phyloP scores from a whole-genome alignment of 805 yeast species.

The Metschnikowia lachancei region DNA sequence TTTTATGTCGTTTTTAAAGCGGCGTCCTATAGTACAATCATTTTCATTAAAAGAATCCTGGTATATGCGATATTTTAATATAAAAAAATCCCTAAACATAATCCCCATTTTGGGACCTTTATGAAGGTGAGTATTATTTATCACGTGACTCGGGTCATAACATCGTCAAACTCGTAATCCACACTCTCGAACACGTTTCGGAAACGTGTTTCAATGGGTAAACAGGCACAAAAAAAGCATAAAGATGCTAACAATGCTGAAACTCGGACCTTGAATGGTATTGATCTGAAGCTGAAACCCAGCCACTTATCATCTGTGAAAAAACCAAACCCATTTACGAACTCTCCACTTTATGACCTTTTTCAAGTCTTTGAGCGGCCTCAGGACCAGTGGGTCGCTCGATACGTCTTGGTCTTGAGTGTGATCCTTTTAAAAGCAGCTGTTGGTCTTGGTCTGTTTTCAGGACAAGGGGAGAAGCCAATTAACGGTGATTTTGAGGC shows the following conservation, averaged over 20 bases:
- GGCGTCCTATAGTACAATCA: too few relatives aligned
- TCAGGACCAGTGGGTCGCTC: slow-evolving; percentile 86
- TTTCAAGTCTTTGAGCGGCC: slow-evolving; percentile 76
- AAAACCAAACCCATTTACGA: slow-evolving; percentile 9
- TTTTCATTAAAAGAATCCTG: too few relatives aligned
- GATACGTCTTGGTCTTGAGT: slow-evolving; percentile 69
- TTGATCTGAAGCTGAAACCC: neutral
- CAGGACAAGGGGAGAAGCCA: slow-evolving; percentile 72
- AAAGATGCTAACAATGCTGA: neutral
- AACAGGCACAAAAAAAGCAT: neutral
- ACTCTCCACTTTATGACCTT: slow-evolving; percentile 66
- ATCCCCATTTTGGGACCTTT: neutral
- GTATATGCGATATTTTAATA: too few relatives aligned
- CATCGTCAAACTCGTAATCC: too few relatives aligned
- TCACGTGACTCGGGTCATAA: neutral
- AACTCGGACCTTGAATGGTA: neutral
- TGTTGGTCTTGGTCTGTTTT: slow-evolving; percentile 83
- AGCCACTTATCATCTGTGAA: neutral
- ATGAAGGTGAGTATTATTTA: too few relatives aligned
- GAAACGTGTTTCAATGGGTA: slow-evolving; percentile 1
- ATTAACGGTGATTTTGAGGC: slow-evolving; percentile 96
- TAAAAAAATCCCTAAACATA: neutral
- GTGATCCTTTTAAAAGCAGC: slow-evolving; percentile 79
- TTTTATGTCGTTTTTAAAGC: too few relatives aligned
- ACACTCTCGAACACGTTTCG: neutral